A percentile compares a stretch with the other conserved stretches of the same genome.
These are phyloP conservation scores for Trichophyton benhamiae DNA, from an alignment of 2,329 filamentous ascomycete species.

Conservation along the genomic window DNA sequence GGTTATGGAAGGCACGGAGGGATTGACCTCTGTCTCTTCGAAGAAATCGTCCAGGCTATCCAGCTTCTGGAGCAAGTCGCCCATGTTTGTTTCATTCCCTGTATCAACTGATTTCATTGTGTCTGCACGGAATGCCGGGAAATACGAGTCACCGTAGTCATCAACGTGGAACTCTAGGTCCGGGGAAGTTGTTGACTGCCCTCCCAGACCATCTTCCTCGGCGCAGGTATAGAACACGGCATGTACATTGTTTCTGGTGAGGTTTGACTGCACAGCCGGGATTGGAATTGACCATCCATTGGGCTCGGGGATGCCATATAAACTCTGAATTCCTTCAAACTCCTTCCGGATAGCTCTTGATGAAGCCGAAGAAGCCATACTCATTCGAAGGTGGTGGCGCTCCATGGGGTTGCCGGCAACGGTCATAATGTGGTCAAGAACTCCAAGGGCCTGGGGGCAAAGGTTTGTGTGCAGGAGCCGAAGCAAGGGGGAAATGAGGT, in stretches of 20 bases:
- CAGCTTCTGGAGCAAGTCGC: constrained; percentile 68
- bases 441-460: constrained; percentile 80
- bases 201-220: constrained; percentile 48
- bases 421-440: constrained; percentile 89
- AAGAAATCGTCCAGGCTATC: constrained; percentile 76
- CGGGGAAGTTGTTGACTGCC: constrained; percentile 51
- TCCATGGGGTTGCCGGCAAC: constrained; percentile 89
- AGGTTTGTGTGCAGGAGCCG: constrained; percentile 84
- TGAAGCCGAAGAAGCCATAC: constrained; percentile 73
- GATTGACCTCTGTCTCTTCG: constrained; percentile 51
- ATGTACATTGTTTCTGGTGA: constrained; percentile 83
- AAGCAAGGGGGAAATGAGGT: constrained; percentile 84
- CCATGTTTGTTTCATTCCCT: constrained; percentile 51
- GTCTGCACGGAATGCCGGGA: constrained; percentile 63
- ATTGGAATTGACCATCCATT: constrained; percentile 94
- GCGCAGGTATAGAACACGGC: constrained; percentile 92
- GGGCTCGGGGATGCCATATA: constrained; percentile 92
- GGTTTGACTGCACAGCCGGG: constrained; percentile 76
- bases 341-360: constrained; percentile 81
- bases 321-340: constrained; percentile 82
- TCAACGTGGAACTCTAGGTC: constrained; percentile 90
- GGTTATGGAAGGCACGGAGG: constrained; percentile 35
- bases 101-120: constrained; percentile 86
- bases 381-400: constrained; percentile 91
- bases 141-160: constrained; percentile 67